phyloP scores from a whole-genome alignment of 129 eudicot genomes.

The Scalesia atractyloides region DNA sequence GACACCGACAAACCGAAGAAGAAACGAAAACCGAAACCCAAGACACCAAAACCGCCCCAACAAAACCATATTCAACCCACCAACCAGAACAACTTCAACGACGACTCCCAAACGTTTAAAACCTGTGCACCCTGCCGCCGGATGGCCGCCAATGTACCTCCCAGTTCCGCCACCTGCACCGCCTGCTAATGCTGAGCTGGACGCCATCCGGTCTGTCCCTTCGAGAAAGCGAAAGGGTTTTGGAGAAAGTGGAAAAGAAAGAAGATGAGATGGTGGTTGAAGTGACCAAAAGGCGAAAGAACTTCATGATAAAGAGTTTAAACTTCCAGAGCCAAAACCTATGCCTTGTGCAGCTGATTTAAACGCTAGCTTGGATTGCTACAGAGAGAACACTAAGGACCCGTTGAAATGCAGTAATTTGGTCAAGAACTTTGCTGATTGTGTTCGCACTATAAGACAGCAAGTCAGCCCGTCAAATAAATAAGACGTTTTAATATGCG shows the following conservation, averaged over 20 bases:
- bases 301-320: slow-evolving; percentile 87
- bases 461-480: slow-evolving; percentile 40
- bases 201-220: slow-evolving; percentile 61
- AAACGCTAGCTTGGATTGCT: slow-evolving; percentile 73
- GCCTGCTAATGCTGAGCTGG: slow-evolving; percentile 53
- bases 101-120: slow-evolving; percentile 46
- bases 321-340: slow-evolving; percentile 69
- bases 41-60: slow-evolving; percentile 40
- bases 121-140: slow-evolving; percentile 33
- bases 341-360: slow-evolving; percentile 67
- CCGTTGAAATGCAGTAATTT: slow-evolving; percentile 69
- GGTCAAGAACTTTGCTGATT: slow-evolving; percentile 62
- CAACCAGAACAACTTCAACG: slow-evolving; percentile 15
- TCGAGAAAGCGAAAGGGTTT: slow-evolving; percentile 70
- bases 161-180: slow-evolving; percentile 43
- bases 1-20: slow-evolving; percentile 62
- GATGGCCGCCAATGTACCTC: slow-evolving; percentile 73
- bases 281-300: slow-evolving; percentile 87
- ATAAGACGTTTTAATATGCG: slow-evolving; percentile 15
- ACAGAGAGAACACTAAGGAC: slow-evolving; percentile 60
- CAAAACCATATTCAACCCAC: slow-evolving; percentile 35
- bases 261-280: slow-evolving; percentile 67
- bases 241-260: slow-evolving; percentile 63
- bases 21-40: slow-evolving; percentile 74
- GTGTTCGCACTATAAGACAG: slow-evolving; percentile 73